Conservation (phyloP, 1,284 basidiomycete genomes). For the Ustilago xerochloae region DNA sequence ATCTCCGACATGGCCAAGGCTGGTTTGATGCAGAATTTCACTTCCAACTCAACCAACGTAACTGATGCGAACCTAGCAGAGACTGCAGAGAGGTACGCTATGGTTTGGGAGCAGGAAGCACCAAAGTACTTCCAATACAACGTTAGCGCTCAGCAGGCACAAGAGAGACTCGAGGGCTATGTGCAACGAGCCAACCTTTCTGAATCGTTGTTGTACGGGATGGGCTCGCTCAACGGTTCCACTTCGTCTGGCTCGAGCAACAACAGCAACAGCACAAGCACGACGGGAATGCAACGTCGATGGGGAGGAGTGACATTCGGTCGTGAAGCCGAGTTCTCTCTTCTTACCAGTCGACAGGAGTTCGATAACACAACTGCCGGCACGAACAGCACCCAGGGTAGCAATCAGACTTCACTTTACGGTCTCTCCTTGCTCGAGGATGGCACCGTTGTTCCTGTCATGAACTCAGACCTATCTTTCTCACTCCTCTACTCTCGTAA, state of each 20-base stretch:
- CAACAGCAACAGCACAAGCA: conserved; percentile 8
- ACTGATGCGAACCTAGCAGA: conserved; percentile 43
- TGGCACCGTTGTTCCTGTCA: conserved; percentile 50
- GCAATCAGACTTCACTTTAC: conserved; percentile 21
- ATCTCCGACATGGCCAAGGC: conserved; percentile 69
- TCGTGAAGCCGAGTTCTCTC: conserved; percentile 10
- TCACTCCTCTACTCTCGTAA: conserved; percentile 69
- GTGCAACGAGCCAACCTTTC: conserved; percentile 69
- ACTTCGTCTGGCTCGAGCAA: neutral
- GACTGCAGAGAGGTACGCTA: conserved; percentile 66
- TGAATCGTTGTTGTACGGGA: conserved; percentile 63
- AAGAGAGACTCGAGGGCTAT: conserved; percentile 70
- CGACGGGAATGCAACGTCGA: conserved; percentile 4
- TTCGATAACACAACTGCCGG: neutral
- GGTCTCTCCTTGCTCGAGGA: conserved; percentile 36
- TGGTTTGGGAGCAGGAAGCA: conserved; percentile 70
- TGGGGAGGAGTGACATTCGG: conserved; percentile 9
- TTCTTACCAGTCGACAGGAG: conserved; percentile 14
- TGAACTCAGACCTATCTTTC: conserved; percentile 70
- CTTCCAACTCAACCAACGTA: conserved; percentile 14
- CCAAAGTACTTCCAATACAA: conserved; percentile 70
- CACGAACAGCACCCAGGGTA: neutral
- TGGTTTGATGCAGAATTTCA: conserved; percentile 66
- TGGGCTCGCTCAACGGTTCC: conserved; percentile 41
- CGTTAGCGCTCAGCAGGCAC: conserved; percentile 66